Evolutionary conservation across 192 early-diverging fungal species (phyloP).

Genomic region (Podila clonocystis): DNA sequence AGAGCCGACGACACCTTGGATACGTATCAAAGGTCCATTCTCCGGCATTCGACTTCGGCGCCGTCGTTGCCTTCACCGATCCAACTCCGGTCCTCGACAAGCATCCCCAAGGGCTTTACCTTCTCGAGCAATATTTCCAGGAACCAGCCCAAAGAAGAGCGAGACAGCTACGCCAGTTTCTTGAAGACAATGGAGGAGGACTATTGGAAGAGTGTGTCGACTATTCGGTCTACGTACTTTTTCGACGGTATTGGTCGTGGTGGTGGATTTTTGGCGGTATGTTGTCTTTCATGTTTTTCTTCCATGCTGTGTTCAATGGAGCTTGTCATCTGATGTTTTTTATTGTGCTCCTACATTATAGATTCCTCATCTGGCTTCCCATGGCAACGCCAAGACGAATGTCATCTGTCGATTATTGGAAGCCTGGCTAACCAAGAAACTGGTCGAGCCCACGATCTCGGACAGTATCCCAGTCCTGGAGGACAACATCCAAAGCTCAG

Average conservation of each 20-base stretch:
- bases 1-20: neutral
- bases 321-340: neutral
- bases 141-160: constrained; percentile 17
- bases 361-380: constrained; percentile 52
- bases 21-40: neutral
- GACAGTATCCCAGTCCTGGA: constrained; percentile 51
- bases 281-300: neutral
- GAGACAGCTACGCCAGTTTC: constrained; percentile 18
- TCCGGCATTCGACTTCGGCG: constrained; percentile 22
- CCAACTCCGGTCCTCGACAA: constrained; percentile 6
- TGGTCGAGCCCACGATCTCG: constrained; percentile 52
- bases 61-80: constrained; percentile 1
- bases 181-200: constrained; percentile 28
- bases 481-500: constrained; percentile 48
- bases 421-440: constrained; percentile 44
- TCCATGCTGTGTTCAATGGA: neutral
- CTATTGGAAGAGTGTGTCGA: constrained; percentile 47
- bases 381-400: constrained; percentile 53
- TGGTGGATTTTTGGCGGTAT: constrained; percentile 46
- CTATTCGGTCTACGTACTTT: constrained; percentile 44
- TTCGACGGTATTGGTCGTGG: constrained; percentile 50
- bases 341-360: neutral
- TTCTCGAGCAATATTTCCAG: constrained; percentile 13
- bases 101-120: constrained; percentile 11
- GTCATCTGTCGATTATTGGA: constrained; percentile 44